Conservation (phyloP, 495 filamentous ascomycete species). For the Penicillium diatomitis region DNA sequence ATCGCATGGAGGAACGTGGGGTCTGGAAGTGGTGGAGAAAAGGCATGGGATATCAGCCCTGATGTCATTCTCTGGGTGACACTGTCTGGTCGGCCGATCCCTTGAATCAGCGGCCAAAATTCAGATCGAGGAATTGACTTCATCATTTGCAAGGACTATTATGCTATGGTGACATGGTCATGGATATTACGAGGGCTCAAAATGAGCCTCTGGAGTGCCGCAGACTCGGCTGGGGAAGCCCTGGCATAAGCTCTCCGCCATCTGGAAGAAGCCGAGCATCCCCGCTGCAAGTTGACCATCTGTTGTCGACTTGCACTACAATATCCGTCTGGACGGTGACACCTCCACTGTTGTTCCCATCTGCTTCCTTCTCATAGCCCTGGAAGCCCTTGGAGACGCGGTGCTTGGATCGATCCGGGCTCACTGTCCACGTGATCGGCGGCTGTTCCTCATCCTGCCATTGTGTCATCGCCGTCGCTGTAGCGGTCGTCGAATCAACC, state of each 20-base stretch:
- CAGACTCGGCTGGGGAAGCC: no score
- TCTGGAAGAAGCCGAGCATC: constrained; percentile 11
- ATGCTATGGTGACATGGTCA: no score
- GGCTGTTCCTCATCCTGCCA: constrained; percentile 13
- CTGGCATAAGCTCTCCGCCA: neutral
- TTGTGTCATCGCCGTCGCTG: constrained; percentile 6
- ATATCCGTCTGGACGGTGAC: constrained; percentile 27
- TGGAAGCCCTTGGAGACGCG: constrained; percentile 7
- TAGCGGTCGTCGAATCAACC: constrained; percentile 12
- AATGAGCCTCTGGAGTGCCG: no score
- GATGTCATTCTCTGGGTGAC: neutral
- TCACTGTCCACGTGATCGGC: constrained; percentile 4
- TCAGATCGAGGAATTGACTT: neutral
- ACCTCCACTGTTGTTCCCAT: constrained; percentile 9
- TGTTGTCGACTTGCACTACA: constrained; percentile 21
- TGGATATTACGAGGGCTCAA: no score
- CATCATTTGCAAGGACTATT: neutral
- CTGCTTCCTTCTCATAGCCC: constrained; percentile 5
- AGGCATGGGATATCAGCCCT: constrained; percentile 37
- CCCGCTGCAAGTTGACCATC: constrained; percentile 12
- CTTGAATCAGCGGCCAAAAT: no score
- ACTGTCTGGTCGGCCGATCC: no score
- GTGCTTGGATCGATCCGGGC: constrained; percentile 9
- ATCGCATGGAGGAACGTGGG: constrained; percentile 29
- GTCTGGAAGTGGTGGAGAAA: constrained; percentile 42